Base-by-base conservation (phyloP, 768 basidiomycete genomes). In the Coprinellus micaceus region DNA sequence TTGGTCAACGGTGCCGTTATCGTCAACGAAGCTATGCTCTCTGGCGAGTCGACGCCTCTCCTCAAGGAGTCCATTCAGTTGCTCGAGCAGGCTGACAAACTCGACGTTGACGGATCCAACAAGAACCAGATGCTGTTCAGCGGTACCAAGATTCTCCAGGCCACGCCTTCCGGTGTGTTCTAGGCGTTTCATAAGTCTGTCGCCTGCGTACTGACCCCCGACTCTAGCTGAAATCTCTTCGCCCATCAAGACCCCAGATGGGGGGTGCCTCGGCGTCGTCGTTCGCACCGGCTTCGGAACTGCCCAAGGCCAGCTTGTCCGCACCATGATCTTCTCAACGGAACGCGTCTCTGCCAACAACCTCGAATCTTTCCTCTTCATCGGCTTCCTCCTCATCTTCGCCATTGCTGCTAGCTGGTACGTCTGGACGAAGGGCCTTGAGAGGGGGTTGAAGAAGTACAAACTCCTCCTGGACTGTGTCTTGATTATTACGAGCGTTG, bases 11-110 rank as follows among this genome's bases (percentile, higher is more conserved):
- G 97, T 10, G 91, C 93, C 0, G 89, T 88, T 60, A 98, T 99
- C 64, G 95, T 98, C 61, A 99, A 99, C 69, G 97, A 99, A 70
- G 97, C 97, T 25, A 98, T 99, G 97, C 77, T 99, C 2, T 97
- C 94, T 1, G 97, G 97, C 50, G 97, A 99, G 75, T 97, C 94
- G 0, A 99, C 97, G 0, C 97, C 97, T 0, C 77, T 99, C 9
- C 77, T 99, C 46, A 99, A 99, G 67, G 97, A 99, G 66, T 94
- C 91, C 13, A 88, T 98, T 55, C 89, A 93, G 60, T 78, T 98
- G 0, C 77, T 93, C 10, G 90, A 95, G 4, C 74, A 77, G 0
- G 68, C 73, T 4, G 94, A 96, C 50, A 77, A 73, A 22, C 79
- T 98, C 39, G 93, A 97, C 63, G 86, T 93, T 26, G 94, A 98